A percentile compares a stretch with the other conserved stretches of the same genome.
phyloP scores from a whole-genome alignment of 2,329 filamentous ascomycete species.

The Metarhizium rileyi region DNA sequence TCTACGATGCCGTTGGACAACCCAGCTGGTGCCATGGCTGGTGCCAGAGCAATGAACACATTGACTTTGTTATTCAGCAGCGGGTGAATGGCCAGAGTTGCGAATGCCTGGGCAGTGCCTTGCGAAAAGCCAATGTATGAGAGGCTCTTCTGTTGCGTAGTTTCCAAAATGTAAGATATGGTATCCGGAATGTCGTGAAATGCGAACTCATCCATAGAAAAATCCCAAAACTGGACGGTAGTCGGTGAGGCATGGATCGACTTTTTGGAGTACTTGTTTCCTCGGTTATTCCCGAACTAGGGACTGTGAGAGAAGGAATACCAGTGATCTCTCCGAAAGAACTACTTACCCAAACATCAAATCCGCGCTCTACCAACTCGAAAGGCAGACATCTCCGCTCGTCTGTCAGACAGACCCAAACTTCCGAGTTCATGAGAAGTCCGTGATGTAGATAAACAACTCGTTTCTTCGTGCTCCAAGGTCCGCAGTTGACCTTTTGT shows the following conservation, averaged over 20 bases:
- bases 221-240: slow-evolving; percentile 82
- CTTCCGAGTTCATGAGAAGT: slow-evolving; percentile 96
- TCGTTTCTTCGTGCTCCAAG: slow-evolving; percentile 61
- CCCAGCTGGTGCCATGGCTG: slow-evolving; percentile 91
- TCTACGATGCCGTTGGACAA: slow-evolving; percentile 86
- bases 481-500: slow-evolving; percentile 64
- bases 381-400: slow-evolving; percentile 81
- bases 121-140: slow-evolving; percentile 98
- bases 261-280: slow-evolving; percentile 99
- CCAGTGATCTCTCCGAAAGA: background rate
- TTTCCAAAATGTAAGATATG: slow-evolving; percentile 81
- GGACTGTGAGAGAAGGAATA: background rate
- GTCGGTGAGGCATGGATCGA: slow-evolving; percentile 66
- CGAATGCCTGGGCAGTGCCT: slow-evolving; percentile 93
- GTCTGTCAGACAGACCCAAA: slow-evolving; percentile 91
- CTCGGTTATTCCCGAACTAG: slow-evolving; percentile 88
- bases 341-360: slow-evolving; percentile 77
- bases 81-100: slow-evolving; percentile 83
- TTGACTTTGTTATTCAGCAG: slow-evolving; percentile 87
- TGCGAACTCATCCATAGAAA: slow-evolving; percentile 96
- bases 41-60: slow-evolving; percentile 90
- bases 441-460: slow-evolving; percentile 94
- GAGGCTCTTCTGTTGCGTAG: slow-evolving; percentile 71
- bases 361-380: slow-evolving; percentile 77
- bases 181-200: slow-evolving; percentile 95